Conservation (phyloP, 2,329 filamentous ascomycete genomes). For the Pezizomycotina sp. region DNA sequence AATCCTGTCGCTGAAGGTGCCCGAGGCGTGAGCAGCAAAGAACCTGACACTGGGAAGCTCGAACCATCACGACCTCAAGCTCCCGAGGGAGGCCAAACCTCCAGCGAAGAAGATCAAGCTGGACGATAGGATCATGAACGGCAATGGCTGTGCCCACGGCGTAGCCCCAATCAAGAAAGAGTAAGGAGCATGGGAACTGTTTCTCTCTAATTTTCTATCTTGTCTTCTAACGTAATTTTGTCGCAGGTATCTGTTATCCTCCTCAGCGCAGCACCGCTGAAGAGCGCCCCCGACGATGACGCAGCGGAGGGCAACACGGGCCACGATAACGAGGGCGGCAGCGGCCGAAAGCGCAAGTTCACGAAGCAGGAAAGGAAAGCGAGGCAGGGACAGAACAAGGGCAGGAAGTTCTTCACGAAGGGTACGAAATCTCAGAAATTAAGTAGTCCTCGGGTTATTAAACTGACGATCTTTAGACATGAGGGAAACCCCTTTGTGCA, state of each 20-base stretch:
- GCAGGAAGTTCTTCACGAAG: conserved; percentile 22
- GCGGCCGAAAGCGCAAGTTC: conserved; percentile 11
- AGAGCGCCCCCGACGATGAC: conserved; percentile 20
- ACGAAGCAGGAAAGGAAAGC: conserved; percentile 17
- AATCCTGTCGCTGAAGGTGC: no score
- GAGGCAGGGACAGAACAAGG: conserved; percentile 24
- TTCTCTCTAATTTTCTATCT: neutral
- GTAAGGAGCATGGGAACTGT: conserved; percentile 8
- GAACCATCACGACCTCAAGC: no score
- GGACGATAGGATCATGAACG: no score
- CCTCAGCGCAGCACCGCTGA: conserved; percentile 8
- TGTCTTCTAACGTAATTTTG: conserved; percentile 6
- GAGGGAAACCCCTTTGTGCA: conserved; percentile 2
- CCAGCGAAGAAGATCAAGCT: no score
- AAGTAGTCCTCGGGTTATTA: conserved; percentile 3
- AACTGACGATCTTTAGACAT: neutral
- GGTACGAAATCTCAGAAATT: conserved; percentile 21
- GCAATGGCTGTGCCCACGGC: no score
- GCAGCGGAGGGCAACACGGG: conserved; percentile 19
- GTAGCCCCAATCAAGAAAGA: conserved; percentile 22
- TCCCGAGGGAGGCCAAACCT: no score
- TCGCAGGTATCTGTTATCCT: conserved; percentile 13
- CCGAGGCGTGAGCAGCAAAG: no score
- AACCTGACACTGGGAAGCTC: no score
- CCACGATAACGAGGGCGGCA: conserved; percentile 3